Conservation (phyloP, 2,329 filamentous ascomycete genomes). For the Epichloe sibirici region DNA sequence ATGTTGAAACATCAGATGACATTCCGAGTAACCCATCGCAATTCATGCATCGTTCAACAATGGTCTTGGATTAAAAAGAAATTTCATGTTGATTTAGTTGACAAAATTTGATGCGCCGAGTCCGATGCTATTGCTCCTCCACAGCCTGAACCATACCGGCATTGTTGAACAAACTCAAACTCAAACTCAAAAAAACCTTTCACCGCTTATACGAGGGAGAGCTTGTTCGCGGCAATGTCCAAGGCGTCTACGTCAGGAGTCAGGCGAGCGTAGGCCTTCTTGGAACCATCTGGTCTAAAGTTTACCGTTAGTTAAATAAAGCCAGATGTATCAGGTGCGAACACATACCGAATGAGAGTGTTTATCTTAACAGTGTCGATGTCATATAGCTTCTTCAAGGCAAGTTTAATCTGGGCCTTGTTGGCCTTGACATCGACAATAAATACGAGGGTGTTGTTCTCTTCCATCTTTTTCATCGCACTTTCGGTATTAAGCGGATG, state of each 20-base stretch:
- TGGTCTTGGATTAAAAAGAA: slow-evolving; percentile 18
- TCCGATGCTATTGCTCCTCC: slow-evolving; percentile 23
- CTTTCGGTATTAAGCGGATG: slow-evolving; percentile 99
- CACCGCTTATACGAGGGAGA: slow-evolving; percentile 75
- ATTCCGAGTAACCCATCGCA: no score
- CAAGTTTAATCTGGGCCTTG: slow-evolving; percentile 98
- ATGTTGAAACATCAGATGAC: no score
- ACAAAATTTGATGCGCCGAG: slow-evolving; percentile 23
- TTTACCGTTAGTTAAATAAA: background rate
- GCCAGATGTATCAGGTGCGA: background rate
- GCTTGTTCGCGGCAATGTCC: slow-evolving; percentile 98
- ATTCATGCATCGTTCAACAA: no score
- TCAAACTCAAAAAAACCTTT: slow-evolving; percentile 8
- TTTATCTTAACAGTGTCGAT: slow-evolving; percentile 98
- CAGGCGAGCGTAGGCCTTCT: slow-evolving; percentile 97
- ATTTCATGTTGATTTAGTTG: slow-evolving; percentile 20
- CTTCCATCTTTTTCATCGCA: slow-evolving; percentile 99
- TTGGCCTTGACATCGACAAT: slow-evolving; percentile 96
- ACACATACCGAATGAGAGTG: slow-evolving; percentile 81
- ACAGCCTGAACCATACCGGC: slow-evolving; percentile 27
- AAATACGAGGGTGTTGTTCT: slow-evolving; percentile 99
- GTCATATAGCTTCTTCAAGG: slow-evolving; percentile 98
- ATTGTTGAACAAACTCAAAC: slow-evolving; percentile 23
- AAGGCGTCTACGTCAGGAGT: slow-evolving; percentile 96
- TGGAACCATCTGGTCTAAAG: slow-evolving; percentile 74